Evolutionary conservation across 371 early-diverging fungal genomes (phyloP), one percentile per base, ranked within the genome.

Genomic region (Phascolomyces articulosus): DNA sequence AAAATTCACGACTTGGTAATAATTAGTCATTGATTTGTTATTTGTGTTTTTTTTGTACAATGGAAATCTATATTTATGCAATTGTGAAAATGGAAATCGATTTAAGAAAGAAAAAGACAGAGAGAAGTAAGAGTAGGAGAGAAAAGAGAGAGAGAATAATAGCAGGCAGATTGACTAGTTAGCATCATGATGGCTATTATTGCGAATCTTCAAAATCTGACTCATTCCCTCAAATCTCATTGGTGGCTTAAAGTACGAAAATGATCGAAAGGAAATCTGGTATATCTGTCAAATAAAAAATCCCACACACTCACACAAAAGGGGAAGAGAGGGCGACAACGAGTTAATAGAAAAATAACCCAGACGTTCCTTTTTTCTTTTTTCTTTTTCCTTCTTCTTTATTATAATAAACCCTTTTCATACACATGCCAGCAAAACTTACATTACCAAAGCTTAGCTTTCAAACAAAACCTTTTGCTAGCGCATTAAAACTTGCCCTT

Each of bases 401-500:
- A 40, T 58, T 28, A 40, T 51, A 51, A 51, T 31, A 58, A 10
- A 51, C 16, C 8, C 16, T 18, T n/a, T n/a, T n/a, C n/a, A n/a
- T n/a, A n/a, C n/a, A n/a, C n/a, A 51, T 51, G 41, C 40, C 58
- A n/a, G 40, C 38, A 34, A 63, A 63, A 29, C 60, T 80, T 58
- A 67, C 73, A 48, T 55, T 77, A 23, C 73, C 75, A 38, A 80
- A 80, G 64, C 53, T 80, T 55, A 60, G 72, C 11, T 72, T 75
- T 40, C 66, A 69, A 20, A 73, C 75, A 41, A 74, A 75, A 38
- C 74, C 73, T 21, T 77, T 59, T 60, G 72, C 69, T 40, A 77
- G 72, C 48, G 75, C 78, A 28, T 59, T 80, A 16, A 80, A 80
- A 40, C 40, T 80, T 9, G 63, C 66, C 8, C 63, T 80, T 31